Conservation (phyloP, 768 basidiomycete genomes). For the Tulasnella sp. region DNA sequence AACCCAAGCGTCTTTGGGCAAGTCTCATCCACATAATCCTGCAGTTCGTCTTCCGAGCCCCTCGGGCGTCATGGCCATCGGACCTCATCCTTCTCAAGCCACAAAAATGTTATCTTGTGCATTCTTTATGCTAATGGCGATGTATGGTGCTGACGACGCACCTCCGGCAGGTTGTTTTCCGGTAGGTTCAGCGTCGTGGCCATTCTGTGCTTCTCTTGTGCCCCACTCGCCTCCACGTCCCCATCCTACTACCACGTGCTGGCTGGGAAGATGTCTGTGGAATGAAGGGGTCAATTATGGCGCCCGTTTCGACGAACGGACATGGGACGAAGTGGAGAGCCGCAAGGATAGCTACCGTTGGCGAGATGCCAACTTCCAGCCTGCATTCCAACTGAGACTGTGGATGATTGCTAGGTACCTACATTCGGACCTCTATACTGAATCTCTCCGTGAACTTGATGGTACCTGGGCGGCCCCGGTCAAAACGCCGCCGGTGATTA, state of each 20-base stretch:
- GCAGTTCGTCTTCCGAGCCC: not conserved
- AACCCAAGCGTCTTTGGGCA: not conserved
- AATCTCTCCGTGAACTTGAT: not conserved
- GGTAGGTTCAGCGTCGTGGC: no score
- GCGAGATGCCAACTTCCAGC: not conserved
- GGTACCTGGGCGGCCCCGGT: not conserved
- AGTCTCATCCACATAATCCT: not conserved
- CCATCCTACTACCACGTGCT: no score
- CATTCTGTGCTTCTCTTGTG: no score
- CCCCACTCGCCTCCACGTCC: no score
- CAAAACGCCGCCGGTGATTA: conserved; percentile 6
- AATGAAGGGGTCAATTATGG: no score
- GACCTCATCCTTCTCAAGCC: not conserved
- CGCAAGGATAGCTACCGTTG: no score
- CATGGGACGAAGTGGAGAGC: no score
- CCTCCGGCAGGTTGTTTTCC: not conserved
- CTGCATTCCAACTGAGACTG: not conserved
- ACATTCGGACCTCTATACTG: not conserved
- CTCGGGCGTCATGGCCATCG: not conserved
- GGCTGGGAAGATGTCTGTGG: no score
- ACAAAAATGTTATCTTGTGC: not conserved
- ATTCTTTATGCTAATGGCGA: not conserved
- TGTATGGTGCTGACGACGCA: not conserved
- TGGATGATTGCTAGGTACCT: not conserved
- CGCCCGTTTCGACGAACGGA: no score